Evolutionary conservation across 345 rosid species (phyloP), one percentile per base, ranked within the genome.

Genomic region (Eucalyptus globulus): DNA sequence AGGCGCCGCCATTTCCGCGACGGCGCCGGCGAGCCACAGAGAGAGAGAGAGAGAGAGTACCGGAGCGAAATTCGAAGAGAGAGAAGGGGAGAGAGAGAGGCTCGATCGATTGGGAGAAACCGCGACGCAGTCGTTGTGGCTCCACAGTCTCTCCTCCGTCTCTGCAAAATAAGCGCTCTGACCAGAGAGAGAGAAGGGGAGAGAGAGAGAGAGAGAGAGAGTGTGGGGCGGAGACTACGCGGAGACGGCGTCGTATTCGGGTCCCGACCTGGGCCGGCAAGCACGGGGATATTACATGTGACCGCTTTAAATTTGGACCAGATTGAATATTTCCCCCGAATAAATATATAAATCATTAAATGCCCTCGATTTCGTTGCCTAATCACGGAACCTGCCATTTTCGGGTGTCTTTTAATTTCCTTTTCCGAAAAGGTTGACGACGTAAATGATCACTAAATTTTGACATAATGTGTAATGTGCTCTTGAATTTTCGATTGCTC

Each of bases 221-320:
- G 49, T n/a, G 89, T 22, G 29, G 86, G 86, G 90, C 89, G 62
- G 89, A 88, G 90, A 89, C 80, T 65, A 80, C 56, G 26, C 27
- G 47, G 92, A 40, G 86, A 94, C 93, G 94, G 90, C 90, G 91
- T 54, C 92, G 94, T 87, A 44, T 91, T 19, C 5, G 22, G 14
- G 29, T 62, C 85, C 90, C 91, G 92, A 89, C 92, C 92, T 76
- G 40, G 93, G 95, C 95, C 95, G 94, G 95, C 96, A 89, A 87
- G 87, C 93, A 91, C 92, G 93, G 90, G 29, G 93, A 89, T 86
- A 65, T 29, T 29, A 90, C 93, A 93, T 92, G 93, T 91, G 95
- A 91, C 45, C 89, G 90, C 88, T 85, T 88, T 88, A 54, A 88
- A 50, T 88, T 45, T 60, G 76, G 76, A 1, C 3, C 80, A 69